A percentile compares a stretch with the other conserved stretches of the same genome.
phyloP scores from a whole-genome alignment of 495 filamentous ascomycete species.

The Daldinia caldariorum region DNA sequence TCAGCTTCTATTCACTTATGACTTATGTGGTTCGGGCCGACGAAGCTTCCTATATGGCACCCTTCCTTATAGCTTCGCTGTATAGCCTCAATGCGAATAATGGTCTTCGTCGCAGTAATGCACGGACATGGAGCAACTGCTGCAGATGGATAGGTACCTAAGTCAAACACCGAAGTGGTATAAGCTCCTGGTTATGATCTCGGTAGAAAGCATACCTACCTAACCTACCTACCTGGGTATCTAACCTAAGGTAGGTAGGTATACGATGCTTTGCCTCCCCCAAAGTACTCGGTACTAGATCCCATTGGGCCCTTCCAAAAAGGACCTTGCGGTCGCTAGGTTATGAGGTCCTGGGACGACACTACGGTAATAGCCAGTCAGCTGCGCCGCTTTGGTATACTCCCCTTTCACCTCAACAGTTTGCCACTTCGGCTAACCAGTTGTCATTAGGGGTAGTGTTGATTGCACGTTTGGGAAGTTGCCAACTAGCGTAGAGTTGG shows the following conservation, averaged over 20 bases:
- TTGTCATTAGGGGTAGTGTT: conserved; percentile 19
- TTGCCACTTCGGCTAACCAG: conserved; percentile 21
- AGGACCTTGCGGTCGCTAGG: neutral
- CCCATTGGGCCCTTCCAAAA: conserved; percentile 28
- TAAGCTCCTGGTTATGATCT: conserved; percentile 11
- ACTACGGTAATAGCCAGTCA: neutral
- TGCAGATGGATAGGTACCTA: conserved; percentile 18
- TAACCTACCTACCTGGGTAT: no score
- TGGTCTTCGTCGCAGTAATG: conserved; percentile 4
- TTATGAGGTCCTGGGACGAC: conserved; percentile 7
- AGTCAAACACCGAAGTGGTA: neutral
- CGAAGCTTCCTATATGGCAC: conserved; percentile 10
- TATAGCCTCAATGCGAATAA: conserved; percentile 20
- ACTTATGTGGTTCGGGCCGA: neutral
- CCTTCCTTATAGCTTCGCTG: neutral
- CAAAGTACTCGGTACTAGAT: conserved; percentile 15
- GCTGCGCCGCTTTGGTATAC: conserved; percentile 40
- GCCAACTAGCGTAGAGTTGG: neutral
- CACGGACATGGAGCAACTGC: conserved; percentile 20
- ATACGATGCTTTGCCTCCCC: conserved; percentile 34
- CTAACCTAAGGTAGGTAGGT: no score
- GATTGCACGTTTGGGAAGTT: conserved; percentile 7
- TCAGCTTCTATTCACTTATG: neutral
- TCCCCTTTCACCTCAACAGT: conserved; percentile 11
- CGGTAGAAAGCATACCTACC: conserved; percentile 19